phyloP scores from a whole-genome alignment of 2,329 filamentous ascomycete species.

The Aspergillus fructus region DNA sequence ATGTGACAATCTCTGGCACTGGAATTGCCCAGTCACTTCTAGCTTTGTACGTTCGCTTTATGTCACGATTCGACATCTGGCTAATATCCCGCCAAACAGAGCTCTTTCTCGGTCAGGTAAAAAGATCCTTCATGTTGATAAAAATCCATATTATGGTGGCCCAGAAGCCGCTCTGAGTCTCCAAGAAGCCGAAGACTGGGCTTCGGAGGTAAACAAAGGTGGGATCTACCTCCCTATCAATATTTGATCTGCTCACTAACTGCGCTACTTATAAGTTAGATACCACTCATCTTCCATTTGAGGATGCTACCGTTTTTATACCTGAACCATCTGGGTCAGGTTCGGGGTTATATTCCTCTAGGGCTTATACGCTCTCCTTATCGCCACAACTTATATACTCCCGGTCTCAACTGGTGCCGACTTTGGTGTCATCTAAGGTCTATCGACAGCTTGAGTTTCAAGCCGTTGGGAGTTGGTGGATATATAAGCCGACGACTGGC shows the following conservation, averaged over 20 bases:
- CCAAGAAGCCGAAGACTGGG: conserved; percentile 78
- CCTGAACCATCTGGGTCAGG: conserved; percentile 18
- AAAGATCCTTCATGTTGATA: conserved; percentile 86
- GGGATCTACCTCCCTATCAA: conserved; percentile 11
- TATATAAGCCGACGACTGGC: conserved; percentile 49
- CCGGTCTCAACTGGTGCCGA: conserved; percentile 71
- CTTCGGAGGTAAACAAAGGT: conserved; percentile 46
- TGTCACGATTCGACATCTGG: conserved; percentile 18
- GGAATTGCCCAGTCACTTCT: conserved; percentile 76
- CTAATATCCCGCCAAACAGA: conserved; percentile 63
- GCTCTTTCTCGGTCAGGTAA: conserved; percentile 89
- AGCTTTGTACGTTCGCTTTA: conserved; percentile 61
- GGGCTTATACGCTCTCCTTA: conserved; percentile 79
- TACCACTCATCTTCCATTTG: conserved; percentile 36
- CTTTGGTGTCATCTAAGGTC: conserved; percentile 83
- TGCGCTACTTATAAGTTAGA: conserved; percentile 28
- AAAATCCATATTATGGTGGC: conserved; percentile 84
- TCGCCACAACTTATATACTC: conserved; percentile 86
- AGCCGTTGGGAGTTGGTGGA: conserved; percentile 89
- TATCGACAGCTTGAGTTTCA: conserved; percentile 91
- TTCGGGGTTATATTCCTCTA: conserved; percentile 49
- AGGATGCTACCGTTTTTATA: conserved; percentile 36
- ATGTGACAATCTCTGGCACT: conserved; percentile 76
- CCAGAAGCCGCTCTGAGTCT: conserved; percentile 82
- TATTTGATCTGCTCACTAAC: background rate